A percentile compares a stretch with the other conserved stretches of the same genome.
These are phyloP conservation scores for Colletotrichum camelliae DNA, from an alignment of 2,329 filamentous ascomycete species.

Conservation along the genomic window DNA sequence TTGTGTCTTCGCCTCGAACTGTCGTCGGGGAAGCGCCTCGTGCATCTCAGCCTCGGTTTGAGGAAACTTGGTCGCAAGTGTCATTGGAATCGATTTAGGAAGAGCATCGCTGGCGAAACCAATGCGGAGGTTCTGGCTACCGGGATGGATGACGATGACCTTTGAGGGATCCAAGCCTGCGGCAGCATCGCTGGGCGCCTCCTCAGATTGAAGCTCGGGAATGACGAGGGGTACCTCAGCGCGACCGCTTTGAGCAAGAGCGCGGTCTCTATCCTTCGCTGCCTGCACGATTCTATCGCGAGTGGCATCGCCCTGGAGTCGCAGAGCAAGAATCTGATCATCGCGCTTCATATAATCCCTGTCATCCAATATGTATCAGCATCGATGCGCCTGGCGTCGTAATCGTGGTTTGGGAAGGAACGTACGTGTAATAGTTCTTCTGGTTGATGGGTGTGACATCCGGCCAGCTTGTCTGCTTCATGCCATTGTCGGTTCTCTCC, in stretches of 20 bases:
- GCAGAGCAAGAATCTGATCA: slow-evolving; percentile 89
- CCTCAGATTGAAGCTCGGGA: slow-evolving; percentile 64
- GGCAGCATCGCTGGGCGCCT: slow-evolving; percentile 59
- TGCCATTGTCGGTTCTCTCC: slow-evolving; percentile 96
- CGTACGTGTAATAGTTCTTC: slow-evolving; percentile 98
- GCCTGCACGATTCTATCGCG: slow-evolving; percentile 83
- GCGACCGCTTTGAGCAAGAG: slow-evolving; percentile 76
- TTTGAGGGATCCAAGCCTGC: slow-evolving; percentile 79
- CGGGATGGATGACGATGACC: slow-evolving; percentile 92
- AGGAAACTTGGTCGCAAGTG: slow-evolving; percentile 79
- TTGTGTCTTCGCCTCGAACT: slow-evolving; percentile 63
- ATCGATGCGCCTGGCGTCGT: background rate
- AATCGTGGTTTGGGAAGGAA: background rate
- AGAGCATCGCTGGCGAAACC: slow-evolving; percentile 95
- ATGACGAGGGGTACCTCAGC: slow-evolving; percentile 68
- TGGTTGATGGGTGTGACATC: slow-evolving; percentile 95
- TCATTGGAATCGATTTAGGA: slow-evolving; percentile 93
- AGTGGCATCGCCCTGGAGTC: slow-evolving; percentile 86
- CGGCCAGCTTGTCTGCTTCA: slow-evolving; percentile 94
- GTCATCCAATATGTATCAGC: slow-evolving; percentile 27
- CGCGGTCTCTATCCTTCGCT: slow-evolving; percentile 87
- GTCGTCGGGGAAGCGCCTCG: slow-evolving; percentile 77
- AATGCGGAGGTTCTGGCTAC: slow-evolving; percentile 93
- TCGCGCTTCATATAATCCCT: slow-evolving; percentile 98
- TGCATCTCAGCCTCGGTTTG: slow-evolving; percentile 85